Percentiles rank a stretch among this genome's conserved stretches.
Evolutionary conservation across 2,329 filamentous ascomycete genomes (phyloP).

Genomic region (Seiridium cupressi): DNA sequence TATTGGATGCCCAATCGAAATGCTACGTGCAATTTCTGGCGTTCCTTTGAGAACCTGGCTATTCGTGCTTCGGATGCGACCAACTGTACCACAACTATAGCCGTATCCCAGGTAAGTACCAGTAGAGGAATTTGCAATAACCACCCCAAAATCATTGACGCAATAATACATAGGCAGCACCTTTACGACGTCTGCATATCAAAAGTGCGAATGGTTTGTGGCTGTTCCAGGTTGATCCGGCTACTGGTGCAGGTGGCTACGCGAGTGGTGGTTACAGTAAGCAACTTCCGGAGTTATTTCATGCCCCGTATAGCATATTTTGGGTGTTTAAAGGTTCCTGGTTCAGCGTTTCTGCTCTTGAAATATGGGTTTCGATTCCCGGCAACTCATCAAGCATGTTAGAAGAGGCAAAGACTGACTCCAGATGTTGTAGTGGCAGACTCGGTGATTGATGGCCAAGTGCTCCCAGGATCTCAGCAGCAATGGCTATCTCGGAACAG

Average conservation of each 20-base stretch:
- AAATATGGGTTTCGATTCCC: too few relatives aligned
- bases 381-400: too few relatives aligned
- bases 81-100: conserved; percentile 30
- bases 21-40: conserved; percentile 33
- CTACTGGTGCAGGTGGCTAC: conserved; percentile 28
- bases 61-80: conserved; percentile 28
- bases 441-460: conserved; percentile 26
- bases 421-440: conserved; percentile 20
- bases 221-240: conserved; percentile 31
- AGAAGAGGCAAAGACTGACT: too few relatives aligned
- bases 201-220: conserved; percentile 28
- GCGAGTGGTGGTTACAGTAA: conserved; percentile 27
- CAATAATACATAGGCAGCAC: conserved; percentile 20
- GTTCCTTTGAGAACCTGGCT: conserved; percentile 29
- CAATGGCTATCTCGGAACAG: conserved; percentile 32
- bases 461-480: conserved; percentile 31
- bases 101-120: conserved; percentile 24
- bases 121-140: too few relatives aligned
- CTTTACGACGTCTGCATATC: conserved; percentile 28
- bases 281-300: too few relatives aligned
- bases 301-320: too few relatives aligned
- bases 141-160: neutral
- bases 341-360: too few relatives aligned
- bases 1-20: conserved; percentile 34
- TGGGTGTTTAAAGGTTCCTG: too few relatives aligned